Conservation (phyloP, 139 green algal genomes). For the Eudorina sp. region DNA sequence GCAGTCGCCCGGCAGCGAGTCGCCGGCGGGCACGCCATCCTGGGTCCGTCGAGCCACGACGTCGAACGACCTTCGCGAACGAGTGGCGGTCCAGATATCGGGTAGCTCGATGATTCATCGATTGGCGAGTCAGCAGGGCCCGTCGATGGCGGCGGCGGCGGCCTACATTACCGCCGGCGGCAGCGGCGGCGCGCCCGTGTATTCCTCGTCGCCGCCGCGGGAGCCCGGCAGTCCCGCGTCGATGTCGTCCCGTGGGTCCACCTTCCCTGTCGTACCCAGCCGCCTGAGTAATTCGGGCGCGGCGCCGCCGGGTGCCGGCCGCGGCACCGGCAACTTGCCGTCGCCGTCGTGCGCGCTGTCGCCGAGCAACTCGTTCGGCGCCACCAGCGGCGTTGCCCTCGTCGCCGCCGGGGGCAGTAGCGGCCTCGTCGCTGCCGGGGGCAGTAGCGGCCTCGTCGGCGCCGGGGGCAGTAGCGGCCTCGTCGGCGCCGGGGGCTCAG, state of each 20-base stretch:
- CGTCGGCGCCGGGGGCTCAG: too few relatives aligned
- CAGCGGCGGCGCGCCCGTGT: background rate
- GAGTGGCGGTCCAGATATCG: background rate
- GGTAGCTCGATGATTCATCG: conserved; percentile 17
- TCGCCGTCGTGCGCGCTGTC: background rate
- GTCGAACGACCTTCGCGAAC: conserved; percentile 17
- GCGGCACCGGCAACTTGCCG: background rate
- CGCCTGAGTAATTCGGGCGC: conserved; percentile 7
- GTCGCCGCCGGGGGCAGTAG: too few relatives aligned
- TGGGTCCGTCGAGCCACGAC: conserved; percentile 12
- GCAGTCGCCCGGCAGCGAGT: background rate
- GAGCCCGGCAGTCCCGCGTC: conserved; percentile 19
- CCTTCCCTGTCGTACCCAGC: conserved; percentile 7
- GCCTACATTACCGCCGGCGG: background rate
- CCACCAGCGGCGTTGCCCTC: background rate
- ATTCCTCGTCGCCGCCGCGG: background rate
- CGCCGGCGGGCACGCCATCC: background rate
- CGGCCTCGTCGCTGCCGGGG: background rate
- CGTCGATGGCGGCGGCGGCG: background rate
- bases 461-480: too few relatives aligned
- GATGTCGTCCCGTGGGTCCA: background rate
- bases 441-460: too few relatives aligned
- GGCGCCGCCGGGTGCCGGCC: background rate
- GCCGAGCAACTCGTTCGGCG: background rate
- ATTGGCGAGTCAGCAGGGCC: background rate